A percentile compares a stretch with the other conserved stretches of the same genome.
phyloP scores from a whole-genome alignment of 306 rosid species.

The Malus sylvestris region DNA sequence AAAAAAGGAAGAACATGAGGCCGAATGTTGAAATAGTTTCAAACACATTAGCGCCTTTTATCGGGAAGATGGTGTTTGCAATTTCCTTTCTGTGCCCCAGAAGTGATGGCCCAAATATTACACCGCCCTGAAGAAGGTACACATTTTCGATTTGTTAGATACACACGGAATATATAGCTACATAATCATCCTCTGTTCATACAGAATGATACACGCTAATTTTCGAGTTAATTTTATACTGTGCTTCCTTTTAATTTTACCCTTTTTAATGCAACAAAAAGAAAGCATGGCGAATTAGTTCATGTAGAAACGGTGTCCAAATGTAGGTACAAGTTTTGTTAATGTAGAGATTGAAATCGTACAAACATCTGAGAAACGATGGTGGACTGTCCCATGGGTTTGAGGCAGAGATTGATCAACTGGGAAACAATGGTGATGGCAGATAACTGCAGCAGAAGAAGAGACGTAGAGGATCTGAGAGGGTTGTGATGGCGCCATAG shows the following conservation, averaged over 20 bases:
- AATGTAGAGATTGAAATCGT: slow-evolving; percentile 14
- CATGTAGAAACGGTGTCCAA: not conserved
- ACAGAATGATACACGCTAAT: not conserved
- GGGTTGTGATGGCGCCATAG: slow-evolving; percentile 17
- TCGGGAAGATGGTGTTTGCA: slow-evolving; percentile 28
- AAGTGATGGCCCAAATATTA: slow-evolving; percentile 52
- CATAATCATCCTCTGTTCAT: not conserved
- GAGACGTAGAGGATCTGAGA: slow-evolving; percentile 32
- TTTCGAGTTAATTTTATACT: not conserved
- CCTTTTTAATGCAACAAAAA: not conserved
- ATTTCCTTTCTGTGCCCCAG: slow-evolving; percentile 28
- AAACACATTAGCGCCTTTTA: slow-evolving; percentile 22
- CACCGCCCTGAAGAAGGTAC: slow-evolving; percentile 37
- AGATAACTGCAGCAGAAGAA: slow-evolving; percentile 50
- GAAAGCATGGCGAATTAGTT: not conserved
- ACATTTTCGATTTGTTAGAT: not conserved
- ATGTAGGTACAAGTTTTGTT: not conserved
- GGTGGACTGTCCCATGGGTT: slow-evolving; percentile 55
- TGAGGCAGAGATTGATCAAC: slow-evolving; percentile 25
- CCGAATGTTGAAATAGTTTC: slow-evolving; percentile 37
- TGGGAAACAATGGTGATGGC: slow-evolving; percentile 26
- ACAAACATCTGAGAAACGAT: slow-evolving; percentile 66
- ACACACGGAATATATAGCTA: not conserved
- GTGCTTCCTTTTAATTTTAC: not conserved
- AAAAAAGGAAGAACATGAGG: slow-evolving; percentile 43